Percentiles rank a stretch among this genome's conserved stretches.
These are phyloP conservation scores for Arachis stenosperma DNA, from an alignment of 306 rosid species.

Conservation along the genomic window DNA sequence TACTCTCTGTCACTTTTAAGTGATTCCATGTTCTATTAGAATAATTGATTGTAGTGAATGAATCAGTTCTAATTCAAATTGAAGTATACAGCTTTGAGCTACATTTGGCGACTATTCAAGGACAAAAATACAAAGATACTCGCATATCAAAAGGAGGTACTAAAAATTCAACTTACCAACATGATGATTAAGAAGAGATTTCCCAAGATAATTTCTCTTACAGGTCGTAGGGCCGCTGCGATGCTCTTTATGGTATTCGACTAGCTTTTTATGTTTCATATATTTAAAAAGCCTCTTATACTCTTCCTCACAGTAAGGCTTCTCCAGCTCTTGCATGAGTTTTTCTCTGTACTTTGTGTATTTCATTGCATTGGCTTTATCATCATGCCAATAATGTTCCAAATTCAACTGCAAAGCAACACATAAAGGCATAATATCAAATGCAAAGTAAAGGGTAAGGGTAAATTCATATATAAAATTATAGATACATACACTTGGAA, in stretches of 20 bases:
- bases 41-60: neutral
- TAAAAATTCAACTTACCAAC: constrained; percentile 38
- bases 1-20: neutral
- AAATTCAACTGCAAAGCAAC: constrained; percentile 37
- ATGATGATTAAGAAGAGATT: constrained; percentile 39
- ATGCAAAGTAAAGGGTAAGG: neutral
- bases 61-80: neutral
- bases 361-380: constrained; percentile 14
- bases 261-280: constrained; percentile 36
- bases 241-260: constrained; percentile 33
- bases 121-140: neutral
- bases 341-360: constrained; percentile 26
- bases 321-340: constrained; percentile 37
- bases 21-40: neutral
- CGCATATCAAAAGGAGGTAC: constrained; percentile 9
- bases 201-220: constrained; percentile 16
- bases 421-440: neutral
- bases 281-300: constrained; percentile 16
- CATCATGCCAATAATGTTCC: constrained; percentile 3
- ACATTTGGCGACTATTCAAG: neutral
- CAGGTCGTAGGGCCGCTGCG: constrained; percentile 37
- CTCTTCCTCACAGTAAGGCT: constrained; percentile 47
- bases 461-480: neutral
- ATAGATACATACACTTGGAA: constrained; percentile 15
- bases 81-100: neutral